Evolutionary conservation across 2,329 filamentous ascomycete species (phyloP), one percentile per base, ranked within the genome.

Genomic region (Zasmidium cellare): DNA sequence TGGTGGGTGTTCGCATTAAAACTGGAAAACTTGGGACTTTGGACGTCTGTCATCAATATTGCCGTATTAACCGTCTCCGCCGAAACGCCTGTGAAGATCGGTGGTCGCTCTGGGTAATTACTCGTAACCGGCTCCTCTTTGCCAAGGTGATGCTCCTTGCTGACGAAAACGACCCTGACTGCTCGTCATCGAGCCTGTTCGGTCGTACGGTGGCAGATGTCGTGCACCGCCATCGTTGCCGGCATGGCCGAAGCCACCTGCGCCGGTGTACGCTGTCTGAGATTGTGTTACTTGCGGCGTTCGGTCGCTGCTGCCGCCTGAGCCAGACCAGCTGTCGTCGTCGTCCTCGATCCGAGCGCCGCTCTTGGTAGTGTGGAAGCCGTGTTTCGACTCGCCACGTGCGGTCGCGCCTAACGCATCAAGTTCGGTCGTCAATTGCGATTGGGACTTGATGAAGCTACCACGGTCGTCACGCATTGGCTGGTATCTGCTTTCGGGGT

Each of bases 391-490:
- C 72, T 96, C 92, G 57, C 92, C 92, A 70, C 92, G 88, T 31
- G 92, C 92, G 3, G 92, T 96, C 16, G 90, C 90, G 64, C 90
- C 92, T 57, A 97, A 80, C 9, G 92, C 92, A 73, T 97, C 92
- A 51, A 97, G 83, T 76, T 97, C 92, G 7, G 92, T 96, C 3
- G 88, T 91, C 16, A 96, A 80, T 70, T 93, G 88, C 3, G 90
- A 90, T 74, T 94, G 90, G 14, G 92, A 96, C 80, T 97, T 97
- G 86, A 97, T 96, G 78, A 97, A 97, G 9, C 92, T 97, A 52
- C 91, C 91, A 68, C 93, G 88, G 75, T 97, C 93, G 70, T 97
- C 93, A 55, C 89, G 89, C 92, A 97, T 97, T 69, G 91, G 92
- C 76, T 96, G 91, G 77, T 97, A 97, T 61, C 92, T 88, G 45